Base-by-base conservation (phyloP, 441 rosid species). In the Adansonia gregorii region DNA sequence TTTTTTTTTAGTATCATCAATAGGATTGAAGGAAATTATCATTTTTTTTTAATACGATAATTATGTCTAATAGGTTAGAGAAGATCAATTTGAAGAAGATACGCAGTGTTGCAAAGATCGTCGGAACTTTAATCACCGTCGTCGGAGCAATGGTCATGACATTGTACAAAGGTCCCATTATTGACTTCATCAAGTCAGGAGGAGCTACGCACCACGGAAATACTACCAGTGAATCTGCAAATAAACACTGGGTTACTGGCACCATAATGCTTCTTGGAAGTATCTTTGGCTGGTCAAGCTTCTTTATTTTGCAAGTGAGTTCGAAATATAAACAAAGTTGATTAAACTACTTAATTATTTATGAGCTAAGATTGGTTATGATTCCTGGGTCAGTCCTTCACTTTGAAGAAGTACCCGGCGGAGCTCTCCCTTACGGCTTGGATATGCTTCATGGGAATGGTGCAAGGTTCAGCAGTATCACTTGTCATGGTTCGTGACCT, bases 71-170 rank as follows among this genome's bases (percentile, higher is more conserved):
- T 77, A 95, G 98, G 85, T 77, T 93, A 66, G 99, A 95, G 78
- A 90, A 49, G 10, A 86, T 95, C 39, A 88, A 91, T 67, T 31
- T 87, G 20, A 93, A 86, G 88, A 90, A 87, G 75, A 61, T 86
- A 51, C 87, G 79, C 46, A 92, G 98, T 85, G 43, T 89, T 64
- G 97, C 98, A 2, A 95, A 95, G 84, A 82, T 93, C 8, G 63
- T 88, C 2, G 99, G 99, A 74, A 95, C 99, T 2, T 86, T 65
- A 4, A 84, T 95, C 22, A 93, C 97, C 3, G 95, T 93, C 11
- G 68, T 78, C 0, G 98, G 99, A 75, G 98, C 99, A 31, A 89
- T 92, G 94, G 91, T 93, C 39, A 95, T 95, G 99, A 93, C 99
- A 24, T 80, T 95, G 65, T 93, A 91, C 89, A 93, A 89, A 84